These are phyloP conservation scores for Epichloe glyceriae DNA, from an alignment of 2,329 filamentous ascomycete genomes.

Conservation along the genomic window DNA sequence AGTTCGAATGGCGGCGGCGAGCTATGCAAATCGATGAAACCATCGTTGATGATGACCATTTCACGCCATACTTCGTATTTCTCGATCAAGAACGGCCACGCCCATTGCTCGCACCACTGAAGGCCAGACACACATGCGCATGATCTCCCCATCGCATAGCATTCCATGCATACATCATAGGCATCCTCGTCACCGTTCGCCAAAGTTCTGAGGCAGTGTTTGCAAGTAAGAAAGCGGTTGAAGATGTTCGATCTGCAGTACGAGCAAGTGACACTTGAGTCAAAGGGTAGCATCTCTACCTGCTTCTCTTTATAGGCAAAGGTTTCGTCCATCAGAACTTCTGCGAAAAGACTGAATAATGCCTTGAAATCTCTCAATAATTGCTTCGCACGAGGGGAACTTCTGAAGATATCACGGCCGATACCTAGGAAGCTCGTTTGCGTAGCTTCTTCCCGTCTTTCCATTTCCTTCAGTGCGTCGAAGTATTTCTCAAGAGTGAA, in stretches of 20 bases:
- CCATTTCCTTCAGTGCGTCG: slow-evolving; percentile 41
- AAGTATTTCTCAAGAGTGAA: slow-evolving; percentile 74
- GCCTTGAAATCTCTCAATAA: slow-evolving; percentile 73
- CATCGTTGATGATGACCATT: slow-evolving; percentile 62
- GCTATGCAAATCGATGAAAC: slow-evolving; percentile 48
- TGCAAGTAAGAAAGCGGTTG: slow-evolving; percentile 90
- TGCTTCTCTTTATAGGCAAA: slow-evolving; percentile 61
- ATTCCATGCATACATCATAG: slow-evolving; percentile 97
- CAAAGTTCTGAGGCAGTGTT: slow-evolving; percentile 59
- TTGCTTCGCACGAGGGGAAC: slow-evolving; percentile 43
- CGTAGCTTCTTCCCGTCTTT: slow-evolving; percentile 33
- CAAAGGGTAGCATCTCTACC: slow-evolving; percentile 66
- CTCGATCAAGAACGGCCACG: slow-evolving; percentile 63
- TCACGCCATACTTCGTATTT: slow-evolving; percentile 76
- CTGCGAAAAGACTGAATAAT: slow-evolving; percentile 65
- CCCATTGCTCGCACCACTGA: slow-evolving; percentile 87
- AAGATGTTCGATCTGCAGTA: slow-evolving; percentile 96
- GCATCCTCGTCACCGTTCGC: slow-evolving; percentile 62
- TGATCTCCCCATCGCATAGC: slow-evolving; percentile 92
- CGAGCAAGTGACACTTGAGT: slow-evolving; percentile 87
- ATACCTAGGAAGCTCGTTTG: slow-evolving; percentile 35
- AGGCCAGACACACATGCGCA: slow-evolving; percentile 79
- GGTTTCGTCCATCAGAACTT: slow-evolving; percentile 73
- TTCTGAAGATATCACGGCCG: slow-evolving; percentile 30
- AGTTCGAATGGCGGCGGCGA: slow-evolving; percentile 61